These are phyloP conservation scores for Silene coronaria DNA, from an alignment of 179 eudicot genomes.

Conservation along the genomic window DNA sequence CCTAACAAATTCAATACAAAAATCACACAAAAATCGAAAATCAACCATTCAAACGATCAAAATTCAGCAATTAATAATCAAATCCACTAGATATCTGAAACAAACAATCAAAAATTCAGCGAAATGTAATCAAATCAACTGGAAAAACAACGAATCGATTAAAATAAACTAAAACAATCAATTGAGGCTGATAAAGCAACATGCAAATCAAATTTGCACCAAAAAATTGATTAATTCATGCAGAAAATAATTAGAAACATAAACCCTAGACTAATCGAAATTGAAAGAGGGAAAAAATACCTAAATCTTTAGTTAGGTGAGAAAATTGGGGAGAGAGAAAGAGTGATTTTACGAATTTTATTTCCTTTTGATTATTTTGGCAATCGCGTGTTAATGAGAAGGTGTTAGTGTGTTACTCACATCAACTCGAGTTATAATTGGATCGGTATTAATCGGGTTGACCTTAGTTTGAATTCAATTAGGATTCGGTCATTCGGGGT, in stretches of 20 bases:
- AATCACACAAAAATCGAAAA: not conserved
- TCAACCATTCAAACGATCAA: not conserved
- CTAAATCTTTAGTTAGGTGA: not conserved
- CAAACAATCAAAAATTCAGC: not conserved
- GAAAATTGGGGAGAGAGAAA: too few relatives aligned
- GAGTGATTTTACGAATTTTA: too few relatives aligned
- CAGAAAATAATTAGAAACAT: not conserved
- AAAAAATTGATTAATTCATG: not conserved
- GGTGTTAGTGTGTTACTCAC: too few relatives aligned
- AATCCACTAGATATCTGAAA: not conserved
- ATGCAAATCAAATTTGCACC: not conserved
- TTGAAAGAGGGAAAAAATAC: not conserved
- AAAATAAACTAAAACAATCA: not conserved
- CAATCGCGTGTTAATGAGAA: too few relatives aligned
- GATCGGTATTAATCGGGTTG: too few relatives aligned
- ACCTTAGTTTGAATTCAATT: too few relatives aligned
- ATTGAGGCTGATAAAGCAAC: not conserved
- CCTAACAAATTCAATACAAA: not conserved
- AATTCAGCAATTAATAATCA: not conserved
- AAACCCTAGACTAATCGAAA: constrained; percentile 12
- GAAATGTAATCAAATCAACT: too few relatives aligned
- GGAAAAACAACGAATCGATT: not conserved
- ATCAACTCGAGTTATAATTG: too few relatives aligned
- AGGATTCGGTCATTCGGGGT: too few relatives aligned
- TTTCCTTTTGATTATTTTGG: too few relatives aligned